A percentile compares a stretch with the other conserved stretches of the same genome.
Conservation (phyloP, 1,139 yeast species). For the Spathaspora jeffriesii region DNA sequence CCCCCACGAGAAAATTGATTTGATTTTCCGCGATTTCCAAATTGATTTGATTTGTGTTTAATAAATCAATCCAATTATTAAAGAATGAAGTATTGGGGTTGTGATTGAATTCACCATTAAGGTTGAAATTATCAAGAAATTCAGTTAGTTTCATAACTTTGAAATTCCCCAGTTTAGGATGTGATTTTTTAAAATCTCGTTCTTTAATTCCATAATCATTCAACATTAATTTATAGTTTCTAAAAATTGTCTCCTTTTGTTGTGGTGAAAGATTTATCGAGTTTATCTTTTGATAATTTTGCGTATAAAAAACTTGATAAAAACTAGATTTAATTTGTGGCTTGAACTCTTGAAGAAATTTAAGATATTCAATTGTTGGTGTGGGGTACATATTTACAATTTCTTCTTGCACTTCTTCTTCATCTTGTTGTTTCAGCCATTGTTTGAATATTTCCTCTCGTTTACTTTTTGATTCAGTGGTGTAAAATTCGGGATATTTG, state of each 20-base stretch:
- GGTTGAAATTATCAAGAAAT: conserved; percentile 5
- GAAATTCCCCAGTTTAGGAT: conserved; percentile 10
- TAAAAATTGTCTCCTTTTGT: conserved; percentile 23
- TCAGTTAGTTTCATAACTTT: conserved; percentile 30
- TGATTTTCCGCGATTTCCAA: conserved; percentile 25
- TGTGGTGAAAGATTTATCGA: conserved; percentile 14
- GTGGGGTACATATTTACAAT: conserved; percentile 23
- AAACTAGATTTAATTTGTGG: conserved; percentile 25
- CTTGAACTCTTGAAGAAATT: conserved; percentile 31
- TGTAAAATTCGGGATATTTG: conserved; percentile 30
- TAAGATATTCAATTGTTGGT: conserved; percentile 20
- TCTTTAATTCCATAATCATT: conserved; percentile 28
- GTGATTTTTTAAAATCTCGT: conserved; percentile 20
- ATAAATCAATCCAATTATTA: conserved; percentile 31
- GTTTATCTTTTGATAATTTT: conserved; percentile 18
- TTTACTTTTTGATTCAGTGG: conserved; percentile 17
- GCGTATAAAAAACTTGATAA: conserved; percentile 28
- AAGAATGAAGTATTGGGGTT: conserved; percentile 14
- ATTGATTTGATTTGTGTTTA: conserved; percentile 23
- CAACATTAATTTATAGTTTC: conserved; percentile 24
- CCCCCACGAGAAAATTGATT: conserved; percentile 43
- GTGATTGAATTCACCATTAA: not conserved
- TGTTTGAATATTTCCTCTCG: conserved; percentile 28
- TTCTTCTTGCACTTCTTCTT: conserved; percentile 4
- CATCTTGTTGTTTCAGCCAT: conserved; percentile 21